A percentile compares a stretch with the other conserved stretches of the same genome.
Evolutionary conservation across 768 basidiomycete species (phyloP).

Genomic region (Psilocybe cubensis): DNA sequence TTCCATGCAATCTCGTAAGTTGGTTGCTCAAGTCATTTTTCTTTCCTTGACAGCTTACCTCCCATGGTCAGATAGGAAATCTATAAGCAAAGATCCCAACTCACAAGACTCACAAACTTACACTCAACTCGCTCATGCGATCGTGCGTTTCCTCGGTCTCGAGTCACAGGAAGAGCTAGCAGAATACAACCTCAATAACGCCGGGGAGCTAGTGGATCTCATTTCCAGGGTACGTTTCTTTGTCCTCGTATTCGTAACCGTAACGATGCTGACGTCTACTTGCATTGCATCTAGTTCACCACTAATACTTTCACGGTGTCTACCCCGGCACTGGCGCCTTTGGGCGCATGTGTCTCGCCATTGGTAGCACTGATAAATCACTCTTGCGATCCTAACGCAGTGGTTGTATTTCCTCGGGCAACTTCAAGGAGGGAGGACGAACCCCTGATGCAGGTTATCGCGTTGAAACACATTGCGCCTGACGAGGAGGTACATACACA

Average conservation of each 20-base stretch:
- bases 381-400: slow-evolving; percentile 86
- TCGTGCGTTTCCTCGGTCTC: slow-evolving; percentile 72
- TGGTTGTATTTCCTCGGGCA: slow-evolving; percentile 84
- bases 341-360: slow-evolving; percentile 88
- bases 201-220: slow-evolving; percentile 67
- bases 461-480: slow-evolving; percentile 61
- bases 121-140: slow-evolving; percentile 71
- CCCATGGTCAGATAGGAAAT: slow-evolving; percentile 52
- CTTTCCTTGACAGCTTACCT: not conserved
- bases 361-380: slow-evolving; percentile 84
- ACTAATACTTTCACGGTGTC: slow-evolving; percentile 92
- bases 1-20: slow-evolving; percentile 78
- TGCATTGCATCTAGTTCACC: slow-evolving; percentile 61
- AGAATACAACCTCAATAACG: slow-evolving; percentile 57
- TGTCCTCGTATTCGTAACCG: not conserved
- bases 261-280: too few relatives aligned
- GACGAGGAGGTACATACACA: slow-evolving; percentile 80
- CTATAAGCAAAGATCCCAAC: slow-evolving; percentile 40
- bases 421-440: slow-evolving; percentile 41
- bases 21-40: not conserved
- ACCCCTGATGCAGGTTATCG: slow-evolving; percentile 73
- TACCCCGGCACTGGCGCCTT: slow-evolving; percentile 72
- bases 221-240: slow-evolving; percentile 65
- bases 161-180: slow-evolving; percentile 61
- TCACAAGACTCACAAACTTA: slow-evolving; percentile 56